These are phyloP conservation scores for Exophiala sp. DNA, from an alignment of 2,329 filamentous ascomycete genomes.

Conservation along the genomic window DNA sequence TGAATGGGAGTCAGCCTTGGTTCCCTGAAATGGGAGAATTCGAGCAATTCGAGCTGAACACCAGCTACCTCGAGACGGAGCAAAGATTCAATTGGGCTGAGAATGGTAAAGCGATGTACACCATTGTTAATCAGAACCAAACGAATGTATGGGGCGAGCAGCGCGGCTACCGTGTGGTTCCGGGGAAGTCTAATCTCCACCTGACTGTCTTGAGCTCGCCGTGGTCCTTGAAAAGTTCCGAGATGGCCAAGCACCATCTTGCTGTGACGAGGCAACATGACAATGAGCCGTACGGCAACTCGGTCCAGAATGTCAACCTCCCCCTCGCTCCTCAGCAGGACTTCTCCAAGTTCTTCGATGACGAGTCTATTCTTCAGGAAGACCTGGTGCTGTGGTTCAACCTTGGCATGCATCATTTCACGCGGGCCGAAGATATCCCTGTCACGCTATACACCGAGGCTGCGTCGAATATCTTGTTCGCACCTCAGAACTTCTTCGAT, in stretches of 20 bases:
- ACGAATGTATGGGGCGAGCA: constrained; percentile 38
- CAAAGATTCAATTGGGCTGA: constrained; percentile 33
- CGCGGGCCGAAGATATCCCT: constrained; percentile 37
- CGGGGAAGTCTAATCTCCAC: constrained; percentile 33
- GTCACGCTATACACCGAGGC: constrained; percentile 29
- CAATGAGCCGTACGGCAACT: constrained; percentile 15
- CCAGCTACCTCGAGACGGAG: constrained; percentile 40
- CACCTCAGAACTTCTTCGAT: constrained; percentile 21
- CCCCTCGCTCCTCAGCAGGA: constrained; percentile 13
- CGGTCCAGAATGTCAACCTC: constrained; percentile 12
- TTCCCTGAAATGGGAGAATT: constrained; percentile 25
- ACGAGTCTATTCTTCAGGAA: constrained; percentile 14
- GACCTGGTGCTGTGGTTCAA: constrained; percentile 48
- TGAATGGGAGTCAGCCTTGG: constrained; percentile 29
- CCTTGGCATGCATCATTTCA: constrained; percentile 49
- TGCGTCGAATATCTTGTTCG: constrained; percentile 14
- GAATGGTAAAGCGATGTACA: constrained; percentile 37
- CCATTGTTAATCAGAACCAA: constrained; percentile 35
- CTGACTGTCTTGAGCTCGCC: constrained; percentile 21
- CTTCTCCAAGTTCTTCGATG: constrained; percentile 21
- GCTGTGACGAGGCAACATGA: constrained; percentile 19
- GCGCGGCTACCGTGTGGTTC: constrained; percentile 37
- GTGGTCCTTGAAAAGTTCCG: constrained; percentile 15
- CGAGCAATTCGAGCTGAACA: constrained; percentile 41
- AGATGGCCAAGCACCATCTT: constrained; percentile 19